Evolutionary conservation across 2,329 filamentous ascomycete species (phyloP).

Genomic region (Diaporthe sp.): DNA sequence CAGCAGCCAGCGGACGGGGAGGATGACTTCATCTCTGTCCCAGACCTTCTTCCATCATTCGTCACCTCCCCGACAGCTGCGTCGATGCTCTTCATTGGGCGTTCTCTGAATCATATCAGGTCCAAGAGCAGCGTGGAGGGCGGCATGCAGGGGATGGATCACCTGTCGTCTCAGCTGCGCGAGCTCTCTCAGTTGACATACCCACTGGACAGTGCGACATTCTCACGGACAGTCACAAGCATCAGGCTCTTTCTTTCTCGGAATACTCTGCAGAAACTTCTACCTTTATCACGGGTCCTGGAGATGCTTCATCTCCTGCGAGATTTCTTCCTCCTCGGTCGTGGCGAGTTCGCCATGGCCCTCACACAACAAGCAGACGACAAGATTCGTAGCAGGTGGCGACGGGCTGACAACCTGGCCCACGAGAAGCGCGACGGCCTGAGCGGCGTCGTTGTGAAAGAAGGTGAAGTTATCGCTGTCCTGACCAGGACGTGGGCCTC

Average conservation of each 20-base stretch:
- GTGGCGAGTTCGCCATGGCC: conserved; percentile 92
- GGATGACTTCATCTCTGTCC: conserved; percentile 71
- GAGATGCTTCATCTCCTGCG: conserved; percentile 83
- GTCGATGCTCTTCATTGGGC: conserved; percentile 92
- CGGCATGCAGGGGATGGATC: conserved; percentile 65
- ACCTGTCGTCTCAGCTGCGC: conserved; percentile 77
- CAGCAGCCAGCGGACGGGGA: conserved; percentile 61
- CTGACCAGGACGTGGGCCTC: conserved; percentile 84
- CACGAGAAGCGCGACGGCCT: conserved; percentile 72
- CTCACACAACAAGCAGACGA: conserved; percentile 89
- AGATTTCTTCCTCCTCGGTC: conserved; percentile 88
- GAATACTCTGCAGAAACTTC: conserved; percentile 84
- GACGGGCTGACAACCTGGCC: conserved; percentile 70
- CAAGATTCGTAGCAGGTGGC: conserved; percentile 81
- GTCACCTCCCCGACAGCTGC: conserved; percentile 80
- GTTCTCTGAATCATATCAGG: conserved; percentile 87
- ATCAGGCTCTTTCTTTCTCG: conserved; percentile 87
- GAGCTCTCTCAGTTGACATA: conserved; percentile 78
- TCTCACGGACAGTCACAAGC: conserved; percentile 79
- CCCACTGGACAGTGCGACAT: conserved; percentile 79
- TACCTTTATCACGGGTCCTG: conserved; percentile 83
- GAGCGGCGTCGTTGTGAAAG: conserved; percentile 80
- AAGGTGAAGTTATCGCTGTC: conserved; percentile 85
- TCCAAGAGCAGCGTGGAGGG: conserved; percentile 63
- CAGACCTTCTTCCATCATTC: conserved; percentile 80